These are phyloP conservation scores for Protomyces inundatus DNA, from an alignment of 1,139 yeast genomes.

Conservation along the genomic window DNA sequence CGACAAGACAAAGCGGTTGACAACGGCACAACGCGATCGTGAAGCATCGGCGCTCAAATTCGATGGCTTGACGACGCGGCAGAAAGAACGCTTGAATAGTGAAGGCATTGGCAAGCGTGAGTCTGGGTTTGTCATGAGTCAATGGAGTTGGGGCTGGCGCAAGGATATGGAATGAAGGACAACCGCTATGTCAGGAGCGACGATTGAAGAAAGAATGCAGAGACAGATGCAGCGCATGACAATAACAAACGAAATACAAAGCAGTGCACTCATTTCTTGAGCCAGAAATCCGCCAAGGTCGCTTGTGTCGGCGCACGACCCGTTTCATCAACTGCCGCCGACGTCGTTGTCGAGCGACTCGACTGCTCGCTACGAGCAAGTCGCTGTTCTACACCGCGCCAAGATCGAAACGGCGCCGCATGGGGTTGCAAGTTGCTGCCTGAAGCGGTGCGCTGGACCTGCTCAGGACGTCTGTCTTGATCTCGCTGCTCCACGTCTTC, in stretches of 20 bases:
- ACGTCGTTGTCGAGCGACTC: neutral
- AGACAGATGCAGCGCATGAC: neutral
- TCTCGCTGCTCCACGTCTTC: neutral
- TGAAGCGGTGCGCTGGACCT: too few relatives aligned
- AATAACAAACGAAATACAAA: neutral
- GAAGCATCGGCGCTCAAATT: conserved; percentile 10
- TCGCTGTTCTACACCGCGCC: neutral
- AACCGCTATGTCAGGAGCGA: too few relatives aligned
- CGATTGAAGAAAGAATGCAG: too few relatives aligned
- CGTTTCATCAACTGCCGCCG: neutral
- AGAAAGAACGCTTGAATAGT: conserved; percentile 16
- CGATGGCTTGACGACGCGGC: conserved; percentile 15
- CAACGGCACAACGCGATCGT: conserved; percentile 9
- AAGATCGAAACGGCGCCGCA: too few relatives aligned
- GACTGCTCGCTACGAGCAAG: neutral
- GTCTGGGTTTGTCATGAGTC: conserved; percentile 11
- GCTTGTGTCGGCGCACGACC: neutral
- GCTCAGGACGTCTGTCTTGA: too few relatives aligned
- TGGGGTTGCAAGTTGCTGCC: too few relatives aligned
- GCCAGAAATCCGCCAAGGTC: neutral
- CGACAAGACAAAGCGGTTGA: conserved; percentile 3
- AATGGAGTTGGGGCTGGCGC: conserved; percentile 26
- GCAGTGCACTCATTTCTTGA: neutral
- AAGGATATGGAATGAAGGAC: conserved; percentile 1
- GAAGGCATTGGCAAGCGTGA: conserved; percentile 21